A percentile compares a stretch with the other conserved stretches of the same genome.
Conservation (phyloP, 148 eudicot species). For the Euryodendron excelsum region DNA sequence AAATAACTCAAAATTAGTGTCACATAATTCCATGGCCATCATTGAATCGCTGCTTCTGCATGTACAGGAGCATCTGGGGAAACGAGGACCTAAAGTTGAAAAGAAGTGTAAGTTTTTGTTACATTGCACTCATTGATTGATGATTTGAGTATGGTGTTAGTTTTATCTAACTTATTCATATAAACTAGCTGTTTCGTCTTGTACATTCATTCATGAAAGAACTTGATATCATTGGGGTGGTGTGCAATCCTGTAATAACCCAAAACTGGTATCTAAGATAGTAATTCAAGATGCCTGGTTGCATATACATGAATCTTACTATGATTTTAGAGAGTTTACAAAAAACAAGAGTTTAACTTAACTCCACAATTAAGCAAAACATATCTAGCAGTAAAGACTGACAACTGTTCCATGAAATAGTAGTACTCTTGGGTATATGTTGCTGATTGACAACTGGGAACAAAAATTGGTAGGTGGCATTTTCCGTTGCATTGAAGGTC, state of each 20-base stretch:
- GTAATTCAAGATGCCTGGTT: not conserved
- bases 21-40: not conserved
- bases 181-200: not conserved
- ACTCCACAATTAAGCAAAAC: not conserved
- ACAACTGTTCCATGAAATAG: not conserved
- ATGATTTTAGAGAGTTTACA: no score
- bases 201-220: not conserved
- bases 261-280: not conserved
- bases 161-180: not conserved
- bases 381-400: not conserved
- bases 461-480: not conserved
- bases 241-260: not conserved
- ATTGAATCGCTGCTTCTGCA: slow-evolving; percentile 9
- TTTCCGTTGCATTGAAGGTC: no score
- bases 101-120: slow-evolving; percentile 40
- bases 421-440: not conserved
- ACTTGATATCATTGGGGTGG: not conserved
- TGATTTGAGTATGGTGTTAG: not conserved
- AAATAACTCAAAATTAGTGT: not conserved
- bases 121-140: not conserved
- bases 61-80: slow-evolving; percentile 34
- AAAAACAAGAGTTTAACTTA: no score
- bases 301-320: not conserved
- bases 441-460: not conserved
- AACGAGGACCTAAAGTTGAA: slow-evolving; percentile 34